Evolutionary conservation across 164 flowering plant genomes (phyloP), one percentile per base, ranked within the genome.

Genomic region (Warburgia ugandensis): DNA sequence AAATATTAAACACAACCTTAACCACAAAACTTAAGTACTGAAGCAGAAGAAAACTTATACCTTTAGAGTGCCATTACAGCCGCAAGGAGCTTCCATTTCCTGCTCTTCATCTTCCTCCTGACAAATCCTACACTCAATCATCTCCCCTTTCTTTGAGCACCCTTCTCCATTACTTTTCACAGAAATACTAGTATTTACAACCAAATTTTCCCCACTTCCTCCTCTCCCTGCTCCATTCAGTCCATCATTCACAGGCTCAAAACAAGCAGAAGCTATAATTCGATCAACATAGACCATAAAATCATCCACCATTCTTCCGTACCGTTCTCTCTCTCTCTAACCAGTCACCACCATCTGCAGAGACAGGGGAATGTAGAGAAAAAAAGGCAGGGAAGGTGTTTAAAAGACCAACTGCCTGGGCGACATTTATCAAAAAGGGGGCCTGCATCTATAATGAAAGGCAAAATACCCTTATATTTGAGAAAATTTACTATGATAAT

Each of bases 21-120:
- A n/a, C n/a, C n/a, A n/a, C n/a, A n/a, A n/a, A n/a, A n/a, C n/a
- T n/a, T n/a, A n/a, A n/a, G n/a, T n/a, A n/a, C n/a, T n/a, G n/a
- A n/a, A n/a, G n/a, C n/a, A n/a, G n/a, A n/a, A n/a, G n/a, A 59
- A 55, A 40, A 36, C 8, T 0, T 2, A 46, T 36, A 83, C 90
- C 86, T 79, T 83, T 49, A 83, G 71, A 50, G 83, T 77, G 47
- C 90, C 90, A 66, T 73, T 83, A 45, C 90, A 83, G 50, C 73
- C 83, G 54, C 90, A 83, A 33, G 90, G 90, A 61, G 80, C 69
- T 53, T 83, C 90, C 77, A 83, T 53, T 9, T 45, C 53, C 20
- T 50, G 47, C 26, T 67, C 67, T 11, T 70, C 66, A 51, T 74
- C 86, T 65, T 83, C 90, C 50, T 83, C 90, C 45, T 83, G 90